A percentile compares a stretch with the other conserved stretches of the same genome.
Evolutionary conservation across 768 basidiomycete species (phyloP).

Genomic region (Pleurotus citrinopileatus): DNA sequence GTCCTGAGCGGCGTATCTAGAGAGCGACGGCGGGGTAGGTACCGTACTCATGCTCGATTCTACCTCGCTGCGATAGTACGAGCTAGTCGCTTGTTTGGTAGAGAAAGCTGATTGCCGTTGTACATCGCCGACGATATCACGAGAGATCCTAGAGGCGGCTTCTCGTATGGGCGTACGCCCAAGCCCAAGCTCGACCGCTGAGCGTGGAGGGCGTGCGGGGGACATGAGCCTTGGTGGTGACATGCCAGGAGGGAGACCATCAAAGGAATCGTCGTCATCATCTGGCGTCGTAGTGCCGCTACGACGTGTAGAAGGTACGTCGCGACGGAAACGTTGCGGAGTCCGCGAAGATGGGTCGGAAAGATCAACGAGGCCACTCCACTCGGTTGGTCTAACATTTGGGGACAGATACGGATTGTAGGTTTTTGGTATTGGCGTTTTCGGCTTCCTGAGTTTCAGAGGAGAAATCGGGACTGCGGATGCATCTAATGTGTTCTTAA

Average conservation of each 20-base stretch:
- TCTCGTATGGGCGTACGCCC: slow-evolving; percentile 70
- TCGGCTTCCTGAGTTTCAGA: slow-evolving; percentile 49
- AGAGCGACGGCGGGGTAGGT: slow-evolving; percentile 68
- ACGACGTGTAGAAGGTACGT: slow-evolving; percentile 18
- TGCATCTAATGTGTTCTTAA: slow-evolving; percentile 45
- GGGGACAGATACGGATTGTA: slow-evolving; percentile 62
- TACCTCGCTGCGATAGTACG: slow-evolving; percentile 23
- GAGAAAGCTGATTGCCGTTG: slow-evolving; percentile 33
- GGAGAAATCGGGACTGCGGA: slow-evolving; percentile 40
- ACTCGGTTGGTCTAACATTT: slow-evolving; percentile 46
- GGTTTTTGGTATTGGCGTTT: slow-evolving; percentile 52
- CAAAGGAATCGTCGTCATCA: slow-evolving; percentile 49
- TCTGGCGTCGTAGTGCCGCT: not conserved
- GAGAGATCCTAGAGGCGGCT: slow-evolving; percentile 67
- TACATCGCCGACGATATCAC: slow-evolving; percentile 57
- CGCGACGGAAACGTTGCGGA: slow-evolving; percentile 34
- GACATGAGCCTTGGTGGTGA: slow-evolving; percentile 58
- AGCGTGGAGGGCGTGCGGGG: slow-evolving; percentile 48
- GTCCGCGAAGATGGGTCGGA: slow-evolving; percentile 50
- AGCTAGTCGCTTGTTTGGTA: slow-evolving; percentile 22
- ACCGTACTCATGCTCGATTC: slow-evolving; percentile 71
- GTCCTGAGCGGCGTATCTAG: slow-evolving; percentile 54
- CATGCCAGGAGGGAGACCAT: slow-evolving; percentile 54
- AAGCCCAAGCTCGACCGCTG: slow-evolving; percentile 45
- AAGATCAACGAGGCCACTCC: slow-evolving; percentile 77